phyloP scores from a whole-genome alignment of 768 basidiomycete genomes.

The Leccinum truebloodii region DNA sequence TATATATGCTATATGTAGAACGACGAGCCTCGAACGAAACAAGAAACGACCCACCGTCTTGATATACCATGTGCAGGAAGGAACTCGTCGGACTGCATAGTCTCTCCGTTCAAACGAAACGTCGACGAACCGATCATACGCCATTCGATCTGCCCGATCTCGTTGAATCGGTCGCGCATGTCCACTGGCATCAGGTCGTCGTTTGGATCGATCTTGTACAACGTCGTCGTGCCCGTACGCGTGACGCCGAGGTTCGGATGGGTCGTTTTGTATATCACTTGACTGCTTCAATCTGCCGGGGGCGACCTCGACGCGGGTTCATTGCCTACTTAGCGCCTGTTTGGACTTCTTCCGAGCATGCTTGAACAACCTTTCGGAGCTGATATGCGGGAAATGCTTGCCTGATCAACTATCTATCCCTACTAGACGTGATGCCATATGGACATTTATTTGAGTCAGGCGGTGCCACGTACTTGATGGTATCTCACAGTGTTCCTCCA shows the following conservation, averaged over 20 bases:
- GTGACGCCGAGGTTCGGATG: conserved; percentile 10
- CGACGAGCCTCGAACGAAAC: neutral
- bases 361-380: too few species aligned
- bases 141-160: conserved; percentile 38
- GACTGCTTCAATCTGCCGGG: conserved; percentile 8
- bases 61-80: conserved; percentile 18
- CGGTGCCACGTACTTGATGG: too few species aligned
- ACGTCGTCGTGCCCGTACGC: conserved; percentile 17
- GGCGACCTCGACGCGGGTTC: too few species aligned
- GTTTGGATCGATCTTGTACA: conserved; percentile 24
- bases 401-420: too few species aligned
- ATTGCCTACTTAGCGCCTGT: too few species aligned
- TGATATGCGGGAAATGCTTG: too few species aligned
- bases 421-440: too few species aligned
- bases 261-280: conserved; percentile 27
- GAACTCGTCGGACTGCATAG: conserved; percentile 26
- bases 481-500: too few species aligned
- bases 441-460: too few species aligned
- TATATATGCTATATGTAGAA: neutral
- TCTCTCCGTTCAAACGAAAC: conserved; percentile 31
- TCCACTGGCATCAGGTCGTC: conserved; percentile 10
- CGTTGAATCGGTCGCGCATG: conserved; percentile 30
- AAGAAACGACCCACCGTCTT: conserved; percentile 13
- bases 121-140: conserved; percentile 24
- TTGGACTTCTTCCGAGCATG: too few species aligned